phyloP scores from a whole-genome alignment of 495 filamentous ascomycete species.

The Endocarpon pusillum region DNA sequence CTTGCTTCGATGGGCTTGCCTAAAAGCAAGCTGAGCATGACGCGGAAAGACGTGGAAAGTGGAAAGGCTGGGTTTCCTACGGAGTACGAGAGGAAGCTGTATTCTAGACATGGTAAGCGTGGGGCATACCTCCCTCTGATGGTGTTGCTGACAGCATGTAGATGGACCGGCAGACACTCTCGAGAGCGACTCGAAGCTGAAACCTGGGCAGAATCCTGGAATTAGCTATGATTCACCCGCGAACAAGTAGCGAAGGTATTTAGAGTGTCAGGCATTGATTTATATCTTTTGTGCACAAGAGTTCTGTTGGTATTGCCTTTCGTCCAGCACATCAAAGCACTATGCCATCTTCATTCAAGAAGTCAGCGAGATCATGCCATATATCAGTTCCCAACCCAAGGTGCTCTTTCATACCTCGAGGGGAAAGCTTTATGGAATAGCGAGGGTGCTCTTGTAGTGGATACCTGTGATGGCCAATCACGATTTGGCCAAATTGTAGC shows the following conservation, averaged over 20 bases:
- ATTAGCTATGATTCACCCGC: conserved; percentile 20
- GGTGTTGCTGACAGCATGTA: conserved; percentile 18
- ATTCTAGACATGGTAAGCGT: conserved; percentile 52
- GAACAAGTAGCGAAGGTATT: conserved; percentile 25
- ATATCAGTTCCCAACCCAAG: too few relatives aligned
- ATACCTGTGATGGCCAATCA: too few relatives aligned
- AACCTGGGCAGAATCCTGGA: conserved; percentile 20
- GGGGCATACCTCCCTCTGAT: not conserved
- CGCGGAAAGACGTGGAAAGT: conserved; percentile 60
- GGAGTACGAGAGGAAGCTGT: conserved; percentile 51
- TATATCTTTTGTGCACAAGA: too few relatives aligned
- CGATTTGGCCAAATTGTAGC: too few relatives aligned
- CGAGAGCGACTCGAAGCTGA: conserved; percentile 27
- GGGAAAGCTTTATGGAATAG: too few relatives aligned
- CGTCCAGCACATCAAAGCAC: too few relatives aligned
- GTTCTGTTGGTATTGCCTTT: too few relatives aligned
- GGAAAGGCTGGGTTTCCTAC: conserved; percentile 56
- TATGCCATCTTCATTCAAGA: too few relatives aligned
- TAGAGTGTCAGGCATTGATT: too few relatives aligned
- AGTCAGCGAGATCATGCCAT: too few relatives aligned
- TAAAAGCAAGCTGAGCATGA: conserved; percentile 50
- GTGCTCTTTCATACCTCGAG: too few relatives aligned
- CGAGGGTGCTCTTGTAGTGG: too few relatives aligned
- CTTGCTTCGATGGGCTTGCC: conserved; percentile 79
- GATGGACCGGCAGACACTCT: conserved; percentile 42